Conservation (phyloP, 345 rosid genomes). For the Clausena lansium region DNA sequence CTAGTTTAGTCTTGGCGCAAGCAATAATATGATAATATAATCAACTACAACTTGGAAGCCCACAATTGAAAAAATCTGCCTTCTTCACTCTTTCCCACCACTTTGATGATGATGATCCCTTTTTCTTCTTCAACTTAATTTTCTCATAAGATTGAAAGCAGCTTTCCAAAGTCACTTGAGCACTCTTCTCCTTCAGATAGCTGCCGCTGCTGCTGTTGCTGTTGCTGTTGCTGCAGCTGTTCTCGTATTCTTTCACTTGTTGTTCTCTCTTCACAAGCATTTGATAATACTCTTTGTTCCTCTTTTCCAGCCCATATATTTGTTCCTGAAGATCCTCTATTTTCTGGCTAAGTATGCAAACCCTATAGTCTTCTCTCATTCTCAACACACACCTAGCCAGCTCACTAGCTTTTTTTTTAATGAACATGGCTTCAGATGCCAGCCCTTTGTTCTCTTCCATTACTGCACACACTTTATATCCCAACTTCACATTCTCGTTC, state of each 20-base stretch:
- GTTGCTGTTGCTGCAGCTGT: neutral
- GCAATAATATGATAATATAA: neutral
- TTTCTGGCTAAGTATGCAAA: constrained; percentile 43
- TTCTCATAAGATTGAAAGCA: constrained; percentile 22
- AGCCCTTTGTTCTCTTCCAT: constrained; percentile 54
- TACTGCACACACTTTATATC: constrained; percentile 39
- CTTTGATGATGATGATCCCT: neutral
- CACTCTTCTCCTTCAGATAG: neutral
- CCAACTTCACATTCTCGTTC: constrained; percentile 55
- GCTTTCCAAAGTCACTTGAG: constrained; percentile 1
- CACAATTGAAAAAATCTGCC: constrained; percentile 32
- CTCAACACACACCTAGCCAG: constrained; percentile 53
- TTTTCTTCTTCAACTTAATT: constrained; percentile 12
- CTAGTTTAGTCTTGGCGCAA: neutral
- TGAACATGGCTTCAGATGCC: constrained; percentile 45
- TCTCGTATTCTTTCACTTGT: neutral
- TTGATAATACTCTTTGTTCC: constrained; percentile 41
- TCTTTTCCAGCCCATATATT: constrained; percentile 50
- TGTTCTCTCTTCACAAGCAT: constrained; percentile 18
- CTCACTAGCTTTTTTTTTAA: constrained; percentile 62
- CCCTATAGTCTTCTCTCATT: constrained; percentile 70
- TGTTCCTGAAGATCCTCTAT: constrained; percentile 43
- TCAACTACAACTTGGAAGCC: constrained; percentile 7
- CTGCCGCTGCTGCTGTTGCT: neutral
- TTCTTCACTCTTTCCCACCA: constrained; percentile 46